These are phyloP conservation scores for Sabuloglossum arenarium DNA, from an alignment of 495 filamentous ascomycete species.

Conservation along the genomic window DNA sequence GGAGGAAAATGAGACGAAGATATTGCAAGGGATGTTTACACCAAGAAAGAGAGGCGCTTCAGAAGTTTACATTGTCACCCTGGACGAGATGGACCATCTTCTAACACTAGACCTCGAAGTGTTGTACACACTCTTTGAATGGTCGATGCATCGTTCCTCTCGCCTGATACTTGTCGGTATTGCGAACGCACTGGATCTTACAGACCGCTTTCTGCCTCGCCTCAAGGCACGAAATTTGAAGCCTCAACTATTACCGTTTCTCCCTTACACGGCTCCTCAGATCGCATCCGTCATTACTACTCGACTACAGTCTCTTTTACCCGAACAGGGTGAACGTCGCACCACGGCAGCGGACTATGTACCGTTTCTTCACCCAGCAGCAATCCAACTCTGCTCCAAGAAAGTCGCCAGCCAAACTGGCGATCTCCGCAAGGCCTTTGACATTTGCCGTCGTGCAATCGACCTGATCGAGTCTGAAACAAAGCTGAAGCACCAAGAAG, in stretches of 20 bases:
- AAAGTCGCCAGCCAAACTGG: constrained; percentile 88
- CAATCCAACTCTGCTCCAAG: constrained; percentile 78
- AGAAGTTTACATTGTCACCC: constrained; percentile 49
- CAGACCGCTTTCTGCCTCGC: constrained; percentile 83
- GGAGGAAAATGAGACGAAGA: constrained; percentile 23
- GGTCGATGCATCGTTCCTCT: constrained; percentile 63
- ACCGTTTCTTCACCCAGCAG: constrained; percentile 82
- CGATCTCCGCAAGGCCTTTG: constrained; percentile 87
- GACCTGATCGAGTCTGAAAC: constrained; percentile 79
- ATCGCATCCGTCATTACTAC: constrained; percentile 68
- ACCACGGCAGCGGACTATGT: constrained; percentile 29
- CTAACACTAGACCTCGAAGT: constrained; percentile 67
- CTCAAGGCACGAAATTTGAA: constrained; percentile 82
- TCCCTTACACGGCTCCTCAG: constrained; percentile 80
- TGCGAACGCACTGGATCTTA: constrained; percentile 89
- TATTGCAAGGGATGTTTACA: constrained; percentile 41
- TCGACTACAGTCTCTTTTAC: constrained; percentile 56
- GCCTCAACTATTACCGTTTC: constrained; percentile 73
- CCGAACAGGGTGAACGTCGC: constrained; percentile 20
- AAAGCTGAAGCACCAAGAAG: constrained; percentile 35
- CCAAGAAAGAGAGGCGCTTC: constrained; percentile 28
- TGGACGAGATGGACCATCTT: constrained; percentile 93
- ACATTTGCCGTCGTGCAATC: constrained; percentile 74
- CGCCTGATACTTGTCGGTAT: constrained; percentile 74
- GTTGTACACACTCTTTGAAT: constrained; percentile 81